Percentiles rank a stretch among this genome's conserved stretches.
These are phyloP conservation scores for Albugo candida DNA, from an alignment of 352 stramenopile species.

Conservation along the genomic window DNA sequence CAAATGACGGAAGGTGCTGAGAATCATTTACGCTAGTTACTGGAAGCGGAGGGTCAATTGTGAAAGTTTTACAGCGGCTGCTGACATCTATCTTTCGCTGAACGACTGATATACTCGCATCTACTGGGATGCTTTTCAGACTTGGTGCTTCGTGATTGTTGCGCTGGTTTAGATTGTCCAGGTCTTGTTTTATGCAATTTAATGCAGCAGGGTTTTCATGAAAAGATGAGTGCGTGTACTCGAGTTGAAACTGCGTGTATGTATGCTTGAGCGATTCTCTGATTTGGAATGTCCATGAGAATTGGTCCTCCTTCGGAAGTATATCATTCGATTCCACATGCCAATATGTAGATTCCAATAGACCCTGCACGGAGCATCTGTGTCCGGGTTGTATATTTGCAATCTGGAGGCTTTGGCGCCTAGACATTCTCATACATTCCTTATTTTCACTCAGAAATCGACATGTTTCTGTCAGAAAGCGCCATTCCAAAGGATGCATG, in stretches of 20 bases:
- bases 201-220: too few species aligned
- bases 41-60: too few species aligned
- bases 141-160: too few species aligned
- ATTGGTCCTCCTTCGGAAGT: constrained; percentile 21
- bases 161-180: too few species aligned
- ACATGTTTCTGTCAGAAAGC: constrained; percentile 29
- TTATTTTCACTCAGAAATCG: constrained; percentile 64
- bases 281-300: constrained; percentile 34
- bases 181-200: too few species aligned
- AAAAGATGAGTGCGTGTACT: constrained; percentile 9
- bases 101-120: constrained; percentile 8
- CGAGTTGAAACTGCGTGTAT: constrained; percentile 54
- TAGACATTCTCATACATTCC: constrained; percentile 65
- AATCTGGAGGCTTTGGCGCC: constrained; percentile 43
- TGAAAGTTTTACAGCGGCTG: too few species aligned
- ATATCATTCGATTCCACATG: constrained; percentile 8
- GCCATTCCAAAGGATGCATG: constrained; percentile 1
- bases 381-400: constrained; percentile 37
- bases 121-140: too few species aligned
- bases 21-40: too few species aligned
- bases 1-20: too few species aligned
- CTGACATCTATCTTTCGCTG: constrained; percentile 68
- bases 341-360: constrained; percentile 24
- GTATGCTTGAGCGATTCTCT: constrained; percentile 43
- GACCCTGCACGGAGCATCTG: constrained; percentile 47